A percentile compares a stretch with the other conserved stretches of the same genome.
These are phyloP conservation scores for Suillus plorans DNA, from an alignment of 768 basidiomycete species.

Conservation along the genomic window DNA sequence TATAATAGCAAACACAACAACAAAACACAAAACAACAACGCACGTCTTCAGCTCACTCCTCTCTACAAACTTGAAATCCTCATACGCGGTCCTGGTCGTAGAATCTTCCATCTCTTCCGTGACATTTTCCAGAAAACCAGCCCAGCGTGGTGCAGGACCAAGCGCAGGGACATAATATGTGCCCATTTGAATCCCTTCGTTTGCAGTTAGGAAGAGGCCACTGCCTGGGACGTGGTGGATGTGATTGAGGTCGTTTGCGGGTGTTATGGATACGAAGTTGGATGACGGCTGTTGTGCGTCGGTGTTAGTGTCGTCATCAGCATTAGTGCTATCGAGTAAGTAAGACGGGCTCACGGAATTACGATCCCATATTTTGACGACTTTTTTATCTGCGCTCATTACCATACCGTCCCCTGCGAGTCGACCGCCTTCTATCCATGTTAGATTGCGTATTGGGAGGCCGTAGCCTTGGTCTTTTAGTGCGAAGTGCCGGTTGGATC, in stretches of 20 bases:
- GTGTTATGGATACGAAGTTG: conserved; percentile 92
- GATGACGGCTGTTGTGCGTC: conserved; percentile 56
- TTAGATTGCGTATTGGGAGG: conserved; percentile 77
- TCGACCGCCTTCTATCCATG: conserved; percentile 84
- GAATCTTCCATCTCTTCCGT: conserved; percentile 98
- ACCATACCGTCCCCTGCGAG: conserved; percentile 90
- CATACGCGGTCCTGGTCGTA: conserved; percentile 74
- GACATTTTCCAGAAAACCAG: conserved; percentile 95
- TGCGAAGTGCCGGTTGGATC: conserved; percentile 79
- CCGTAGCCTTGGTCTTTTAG: conserved; percentile 98
- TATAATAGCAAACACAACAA: background rate
- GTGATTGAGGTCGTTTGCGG: conserved; percentile 86
- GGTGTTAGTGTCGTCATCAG: conserved; percentile 14
- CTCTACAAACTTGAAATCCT: conserved; percentile 98
- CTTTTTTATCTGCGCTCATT: conserved; percentile 92
- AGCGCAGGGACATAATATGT: conserved; percentile 95
- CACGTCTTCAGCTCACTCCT: conserved; percentile 81
- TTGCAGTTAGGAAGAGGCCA: conserved; percentile 88
- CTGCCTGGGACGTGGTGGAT: conserved; percentile 88
- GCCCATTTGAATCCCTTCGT: conserved; percentile 95
- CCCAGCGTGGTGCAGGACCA: conserved; percentile 96
- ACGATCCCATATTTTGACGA: conserved; percentile 96
- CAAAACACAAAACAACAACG: conserved; percentile 31
- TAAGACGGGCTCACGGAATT: conserved; percentile 54
- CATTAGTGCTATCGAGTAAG: conserved; percentile 9